Evolutionary conservation across 2,329 filamentous ascomycete species (phyloP).

Genomic region (Ceratocystis smalleyi): DNA sequence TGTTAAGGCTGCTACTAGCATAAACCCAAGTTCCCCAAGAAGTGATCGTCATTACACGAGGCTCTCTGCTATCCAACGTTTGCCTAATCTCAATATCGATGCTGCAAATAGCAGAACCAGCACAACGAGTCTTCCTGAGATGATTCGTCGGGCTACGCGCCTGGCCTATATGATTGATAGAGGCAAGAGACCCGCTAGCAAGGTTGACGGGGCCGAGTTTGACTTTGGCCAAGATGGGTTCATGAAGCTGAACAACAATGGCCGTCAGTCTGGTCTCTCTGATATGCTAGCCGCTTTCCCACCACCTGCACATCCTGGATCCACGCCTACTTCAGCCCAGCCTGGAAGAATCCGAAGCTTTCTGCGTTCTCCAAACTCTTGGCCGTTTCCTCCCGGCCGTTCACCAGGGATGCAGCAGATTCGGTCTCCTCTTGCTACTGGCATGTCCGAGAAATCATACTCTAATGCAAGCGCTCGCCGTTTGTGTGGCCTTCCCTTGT

Average conservation of each 20-base stretch:
- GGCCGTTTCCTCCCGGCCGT: slow-evolving; percentile 31
- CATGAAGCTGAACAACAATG: slow-evolving; percentile 28
- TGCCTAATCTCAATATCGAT: slow-evolving; percentile 66
- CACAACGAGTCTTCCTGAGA: slow-evolving; percentile 76
- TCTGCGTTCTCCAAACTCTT: slow-evolving; percentile 29
- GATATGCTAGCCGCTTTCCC: slow-evolving; percentile 53
- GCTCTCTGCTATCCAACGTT: slow-evolving; percentile 43
- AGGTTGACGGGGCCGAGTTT: slow-evolving; percentile 36
- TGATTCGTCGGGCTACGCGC: slow-evolving; percentile 76
- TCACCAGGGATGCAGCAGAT: slow-evolving; percentile 12
- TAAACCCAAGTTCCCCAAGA: slow-evolving; percentile 24
- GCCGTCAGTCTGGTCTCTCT: slow-evolving; percentile 39
- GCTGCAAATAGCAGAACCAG: slow-evolving; percentile 73
- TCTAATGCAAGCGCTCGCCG: slow-evolving; percentile 33
- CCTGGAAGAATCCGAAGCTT: slow-evolving; percentile 28
- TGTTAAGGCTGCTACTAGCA: slow-evolving; percentile 34
- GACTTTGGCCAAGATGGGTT: slow-evolving; percentile 34
- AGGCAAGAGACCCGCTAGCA: slow-evolving; percentile 48
- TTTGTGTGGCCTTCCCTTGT: slow-evolving; percentile 73
- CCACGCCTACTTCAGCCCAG: slow-evolving; percentile 23
- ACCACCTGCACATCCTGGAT: slow-evolving; percentile 38
- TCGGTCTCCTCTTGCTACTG: slow-evolving; percentile 12
- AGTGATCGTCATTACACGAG: slow-evolving; percentile 27
- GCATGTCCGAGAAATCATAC: slow-evolving; percentile 15
- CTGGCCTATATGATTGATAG: slow-evolving; percentile 78